Conservation (phyloP, 768 basidiomycete species). For the Naganishia friedmannii region DNA sequence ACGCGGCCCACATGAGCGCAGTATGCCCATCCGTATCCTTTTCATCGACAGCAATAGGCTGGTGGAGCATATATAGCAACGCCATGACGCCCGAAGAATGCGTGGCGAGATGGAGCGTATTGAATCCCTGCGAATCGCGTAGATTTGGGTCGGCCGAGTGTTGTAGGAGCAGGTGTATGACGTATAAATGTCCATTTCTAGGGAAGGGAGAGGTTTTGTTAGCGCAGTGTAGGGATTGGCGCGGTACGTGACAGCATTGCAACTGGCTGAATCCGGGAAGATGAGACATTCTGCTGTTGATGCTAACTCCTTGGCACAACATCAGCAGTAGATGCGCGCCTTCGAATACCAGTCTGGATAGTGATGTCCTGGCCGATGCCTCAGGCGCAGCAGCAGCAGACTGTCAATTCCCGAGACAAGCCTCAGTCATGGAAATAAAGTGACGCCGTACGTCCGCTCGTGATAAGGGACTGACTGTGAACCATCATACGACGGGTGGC, state of each 20-base stretch:
- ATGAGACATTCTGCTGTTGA: no score
- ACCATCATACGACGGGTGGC: no score
- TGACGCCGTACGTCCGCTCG: no score
- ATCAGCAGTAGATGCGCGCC: background rate
- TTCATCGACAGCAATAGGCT: conserved; percentile 87
- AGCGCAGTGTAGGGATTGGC: background rate
- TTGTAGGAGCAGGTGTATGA: conserved; percentile 84
- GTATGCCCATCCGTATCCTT: conserved; percentile 90
- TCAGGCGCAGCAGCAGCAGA: no score
- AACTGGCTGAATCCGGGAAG: no score
- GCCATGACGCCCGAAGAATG: conserved; percentile 95
- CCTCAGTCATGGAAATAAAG: no score
- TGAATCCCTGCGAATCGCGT: conserved; percentile 90
- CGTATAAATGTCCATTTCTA: conserved; percentile 89
- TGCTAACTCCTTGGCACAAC: no score
- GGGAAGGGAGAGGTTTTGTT: background rate
- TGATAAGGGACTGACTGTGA: no score
- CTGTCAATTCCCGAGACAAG: no score
- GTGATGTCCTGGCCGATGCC: no score
- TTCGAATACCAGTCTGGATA: no score
- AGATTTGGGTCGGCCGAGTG: conserved; percentile 91
- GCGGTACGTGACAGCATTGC: no score
- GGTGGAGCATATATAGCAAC: conserved; percentile 82
- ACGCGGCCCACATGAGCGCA: conserved; percentile 96
- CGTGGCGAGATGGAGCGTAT: conserved; percentile 88